Evolutionary conservation across 805 yeast genomes (phyloP).

Genomic region (Candida methanosorbosa): DNA sequence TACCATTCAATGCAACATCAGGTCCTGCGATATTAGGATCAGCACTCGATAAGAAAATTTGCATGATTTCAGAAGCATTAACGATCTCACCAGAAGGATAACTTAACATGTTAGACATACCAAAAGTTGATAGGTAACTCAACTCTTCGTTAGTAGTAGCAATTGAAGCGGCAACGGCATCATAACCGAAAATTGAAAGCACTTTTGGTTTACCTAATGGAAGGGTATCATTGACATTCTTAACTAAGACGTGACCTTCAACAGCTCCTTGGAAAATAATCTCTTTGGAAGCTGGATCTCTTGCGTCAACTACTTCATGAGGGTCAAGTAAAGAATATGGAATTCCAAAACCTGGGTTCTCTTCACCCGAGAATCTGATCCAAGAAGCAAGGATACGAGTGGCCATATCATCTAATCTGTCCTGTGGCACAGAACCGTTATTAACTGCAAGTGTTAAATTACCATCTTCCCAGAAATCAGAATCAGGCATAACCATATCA

Average conservation of each 20-base stretch:
- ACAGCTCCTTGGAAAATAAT: constrained; percentile 45
- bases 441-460: constrained; percentile 44
- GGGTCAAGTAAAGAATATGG: constrained; percentile 42
- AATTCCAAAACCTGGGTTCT: constrained; percentile 31
- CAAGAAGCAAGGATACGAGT: constrained; percentile 50
- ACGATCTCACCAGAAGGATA: constrained; percentile 6
- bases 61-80: neutral
- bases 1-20: constrained; percentile 32
- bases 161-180: constrained; percentile 5
- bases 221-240: constrained; percentile 40
- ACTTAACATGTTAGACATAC: constrained; percentile 1
- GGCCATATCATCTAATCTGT: constrained; percentile 54
- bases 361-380: constrained; percentile 32
- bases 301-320: constrained; percentile 47
- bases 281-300: constrained; percentile 37
- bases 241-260: constrained; percentile 49
- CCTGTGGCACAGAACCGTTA: constrained; percentile 45
- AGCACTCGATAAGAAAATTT: constrained; percentile 4
- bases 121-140: neutral
- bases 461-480: constrained; percentile 44
- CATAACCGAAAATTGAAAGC: constrained; percentile 16
- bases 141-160: constrained; percentile 1
- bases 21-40: constrained; percentile 4
- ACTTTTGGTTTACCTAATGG: constrained; percentile 49
- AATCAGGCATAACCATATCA: constrained; percentile 61